Base-by-base conservation (phyloP, 2,329 filamentous ascomycete genomes). In the Salinomyces thailandicus region DNA sequence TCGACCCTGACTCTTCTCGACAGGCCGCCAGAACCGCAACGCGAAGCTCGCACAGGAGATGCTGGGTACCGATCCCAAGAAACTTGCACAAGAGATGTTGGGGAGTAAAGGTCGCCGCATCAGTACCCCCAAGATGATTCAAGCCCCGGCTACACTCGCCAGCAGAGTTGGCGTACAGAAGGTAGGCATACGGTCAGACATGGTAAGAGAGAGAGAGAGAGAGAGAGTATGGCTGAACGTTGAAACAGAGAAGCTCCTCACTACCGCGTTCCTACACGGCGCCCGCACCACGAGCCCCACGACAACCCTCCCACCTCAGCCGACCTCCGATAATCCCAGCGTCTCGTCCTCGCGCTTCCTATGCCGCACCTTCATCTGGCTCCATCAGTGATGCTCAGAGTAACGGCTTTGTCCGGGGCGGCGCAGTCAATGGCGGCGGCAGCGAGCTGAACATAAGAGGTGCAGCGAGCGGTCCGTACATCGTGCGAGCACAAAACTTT, bases 401-500 rank as follows among this genome's bases (percentile, higher is more conserved):
- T 45, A 46, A 50, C 34, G 47, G 47, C 26, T 40, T 36, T 31
- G 33, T 37, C 9, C 15, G 20, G 28, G 24, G 38, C 31, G 28
- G 34, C 31, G 28, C 9, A 8, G 27, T 12, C 15, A 20, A 18
- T 12, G 49, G 59, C 38, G 50, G 53, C 30, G 46, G 59, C 20
- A 53, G 53, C 42, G 77, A 79, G 14, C 71, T 89, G 31, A 77
- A 71, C 22, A 87, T 91, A 46, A 69, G 76, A 36, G 84, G 84
- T n/a, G 62, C 62, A 35, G 66, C 63, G 9, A 64, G 80, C 6
- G 79, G 81, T 0, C 81, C 81, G 1, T 84, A 74, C 49, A 72
- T 74, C 13, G 73, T 91, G 16, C 72, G 85, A 55, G 82, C 80
- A 2, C 79, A 83, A 59, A 91, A 91, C 65, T 85, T 91, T 55